These are phyloP conservation scores for Hygrophorus russula DNA, from an alignment of 768 basidiomycete species.

Conservation along the genomic window DNA sequence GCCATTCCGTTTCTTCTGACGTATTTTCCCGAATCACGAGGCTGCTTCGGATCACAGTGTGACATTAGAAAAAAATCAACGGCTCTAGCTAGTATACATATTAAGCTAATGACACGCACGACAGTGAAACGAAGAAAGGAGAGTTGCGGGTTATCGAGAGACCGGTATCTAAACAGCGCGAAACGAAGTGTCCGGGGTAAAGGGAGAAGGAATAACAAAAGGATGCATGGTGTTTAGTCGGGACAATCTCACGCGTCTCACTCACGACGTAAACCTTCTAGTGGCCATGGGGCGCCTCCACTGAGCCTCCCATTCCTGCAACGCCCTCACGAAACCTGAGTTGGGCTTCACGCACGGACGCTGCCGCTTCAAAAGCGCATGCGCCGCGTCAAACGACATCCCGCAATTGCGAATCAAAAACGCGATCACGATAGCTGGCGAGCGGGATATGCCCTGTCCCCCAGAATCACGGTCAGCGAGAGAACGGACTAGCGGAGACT, in stretches of 20 bases:
- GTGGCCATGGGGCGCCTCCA: constrained; percentile 6
- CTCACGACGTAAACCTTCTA: constrained; percentile 7
- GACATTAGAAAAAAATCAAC: too few species aligned
- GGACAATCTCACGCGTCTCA: not conserved
- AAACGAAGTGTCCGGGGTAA: too few species aligned
- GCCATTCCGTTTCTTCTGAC: too few species aligned
- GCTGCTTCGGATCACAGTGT: too few species aligned
- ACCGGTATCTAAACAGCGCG: too few species aligned
- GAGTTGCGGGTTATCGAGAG: too few species aligned
- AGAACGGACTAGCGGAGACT: constrained; percentile 7
- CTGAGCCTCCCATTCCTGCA: constrained; percentile 47
- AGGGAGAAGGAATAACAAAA: too few species aligned
- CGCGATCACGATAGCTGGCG: constrained; percentile 65
- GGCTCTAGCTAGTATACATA: too few species aligned
- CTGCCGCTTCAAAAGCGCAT: constrained; percentile 46
- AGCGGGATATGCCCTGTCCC: constrained; percentile 64
- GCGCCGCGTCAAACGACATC: constrained; percentile 62
- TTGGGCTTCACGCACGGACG: constrained; percentile 72
- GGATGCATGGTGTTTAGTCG: too few species aligned
- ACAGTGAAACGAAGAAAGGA: too few species aligned
- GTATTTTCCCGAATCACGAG: too few species aligned
- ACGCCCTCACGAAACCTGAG: constrained; percentile 53
- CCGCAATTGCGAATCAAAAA: constrained; percentile 68
- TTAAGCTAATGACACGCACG: too few species aligned
- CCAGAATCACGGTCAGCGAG: not conserved